Conservation (phyloP, 805 yeast species). For the Lachancea kluyveri region DNA sequence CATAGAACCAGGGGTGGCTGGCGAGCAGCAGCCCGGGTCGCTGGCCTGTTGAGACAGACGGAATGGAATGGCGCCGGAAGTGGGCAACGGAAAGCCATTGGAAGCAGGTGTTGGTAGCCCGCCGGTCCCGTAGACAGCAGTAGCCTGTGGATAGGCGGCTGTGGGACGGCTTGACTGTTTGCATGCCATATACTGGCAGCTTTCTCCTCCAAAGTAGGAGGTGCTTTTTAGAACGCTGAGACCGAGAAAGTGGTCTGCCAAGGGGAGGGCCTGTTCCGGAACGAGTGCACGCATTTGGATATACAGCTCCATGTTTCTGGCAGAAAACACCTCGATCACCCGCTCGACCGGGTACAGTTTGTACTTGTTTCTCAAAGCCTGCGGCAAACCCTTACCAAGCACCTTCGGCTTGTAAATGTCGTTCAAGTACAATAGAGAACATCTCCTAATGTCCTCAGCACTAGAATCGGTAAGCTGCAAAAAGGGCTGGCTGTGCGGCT, state of each 20-base stretch:
- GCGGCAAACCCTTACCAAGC: constrained; percentile 9
- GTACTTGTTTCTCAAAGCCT: constrained; percentile 20
- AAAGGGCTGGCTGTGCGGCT: neutral
- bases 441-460: constrained; percentile 17
- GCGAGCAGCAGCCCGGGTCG: neutral
- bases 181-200: too few relatives aligned
- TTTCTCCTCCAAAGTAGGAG: too few relatives aligned
- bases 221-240: too few relatives aligned
- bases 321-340: constrained; percentile 11
- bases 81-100: too few relatives aligned
- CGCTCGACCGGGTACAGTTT: constrained; percentile 11
- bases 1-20: constrained; percentile 4
- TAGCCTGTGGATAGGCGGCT: too few relatives aligned
- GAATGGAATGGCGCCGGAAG: too few relatives aligned
- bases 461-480: constrained; percentile 7
- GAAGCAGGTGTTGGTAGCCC: too few relatives aligned
- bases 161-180: too few relatives aligned
- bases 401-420: constrained; percentile 14
- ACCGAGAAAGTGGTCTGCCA: too few relatives aligned
- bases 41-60: too few relatives aligned
- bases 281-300: too few relatives aligned
- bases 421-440: constrained; percentile 15
- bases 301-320: constrained; percentile 14
- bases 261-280: constrained; percentile 1
- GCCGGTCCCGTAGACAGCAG: too few relatives aligned